Percentiles rank a stretch among this genome's conserved stretches.
Evolutionary conservation across 768 basidiomycete species (phyloP).

Genomic region (Podaxis rugospora): DNA sequence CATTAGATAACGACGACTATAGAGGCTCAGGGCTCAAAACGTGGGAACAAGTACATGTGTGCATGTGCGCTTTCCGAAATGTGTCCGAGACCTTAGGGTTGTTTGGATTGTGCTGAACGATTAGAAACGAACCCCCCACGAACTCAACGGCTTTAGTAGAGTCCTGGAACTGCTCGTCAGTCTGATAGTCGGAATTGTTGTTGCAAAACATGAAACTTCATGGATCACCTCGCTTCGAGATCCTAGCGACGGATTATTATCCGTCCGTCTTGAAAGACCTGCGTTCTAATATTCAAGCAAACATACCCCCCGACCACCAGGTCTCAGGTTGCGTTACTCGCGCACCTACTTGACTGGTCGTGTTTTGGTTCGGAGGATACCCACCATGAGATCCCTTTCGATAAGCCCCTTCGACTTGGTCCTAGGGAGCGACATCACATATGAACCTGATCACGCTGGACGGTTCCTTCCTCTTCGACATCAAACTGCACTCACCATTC

Average conservation of each 20-base stretch:
- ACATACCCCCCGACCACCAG: slow-evolving; percentile 35
- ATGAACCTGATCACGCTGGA: slow-evolving; percentile 65
- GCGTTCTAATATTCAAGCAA: slow-evolving; percentile 49
- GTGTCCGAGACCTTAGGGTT: slow-evolving; percentile 48
- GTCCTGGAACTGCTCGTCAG: slow-evolving; percentile 80
- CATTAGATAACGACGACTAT: slow-evolving; percentile 67
- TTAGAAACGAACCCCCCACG: not conserved
- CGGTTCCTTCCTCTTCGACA: not conserved
- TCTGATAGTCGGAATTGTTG: slow-evolving; percentile 36
- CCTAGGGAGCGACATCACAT: slow-evolving; percentile 81
- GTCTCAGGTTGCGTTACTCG: slow-evolving; percentile 8
- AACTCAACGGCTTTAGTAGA: slow-evolving; percentile 38
- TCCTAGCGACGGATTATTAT: slow-evolving; percentile 79
- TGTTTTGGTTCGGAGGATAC: slow-evolving; percentile 19
- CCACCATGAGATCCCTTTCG: slow-evolving; percentile 26
- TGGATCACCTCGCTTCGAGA: slow-evolving; percentile 14
- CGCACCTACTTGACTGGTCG: slow-evolving; percentile 60
- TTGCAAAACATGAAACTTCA: not conserved
- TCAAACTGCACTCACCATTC: slow-evolving; percentile 9
- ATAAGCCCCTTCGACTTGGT: slow-evolving; percentile 60
- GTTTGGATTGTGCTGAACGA: slow-evolving; percentile 32
- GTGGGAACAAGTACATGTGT: too few relatives aligned
- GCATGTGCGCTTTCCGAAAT: slow-evolving; percentile 77
- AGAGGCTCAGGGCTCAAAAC: slow-evolving; percentile 76
- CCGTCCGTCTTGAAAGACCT: slow-evolving; percentile 71